Conservation (phyloP, 768 basidiomycete genomes). For the Psilocybe sp. region DNA sequence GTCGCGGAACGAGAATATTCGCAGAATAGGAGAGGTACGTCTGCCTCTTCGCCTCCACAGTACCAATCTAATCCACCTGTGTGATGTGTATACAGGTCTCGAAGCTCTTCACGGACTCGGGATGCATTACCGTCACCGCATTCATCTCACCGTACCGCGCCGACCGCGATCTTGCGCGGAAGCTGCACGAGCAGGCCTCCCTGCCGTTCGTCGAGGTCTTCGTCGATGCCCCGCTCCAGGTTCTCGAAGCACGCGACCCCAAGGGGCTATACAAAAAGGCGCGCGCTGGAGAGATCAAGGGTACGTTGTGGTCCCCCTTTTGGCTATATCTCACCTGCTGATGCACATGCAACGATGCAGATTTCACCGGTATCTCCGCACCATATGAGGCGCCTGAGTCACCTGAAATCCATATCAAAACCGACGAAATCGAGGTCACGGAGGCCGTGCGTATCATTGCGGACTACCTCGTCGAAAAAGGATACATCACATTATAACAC, state of each 20-base stretch:
- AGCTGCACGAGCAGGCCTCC: slow-evolving; percentile 70
- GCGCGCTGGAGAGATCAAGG: slow-evolving; percentile 92
- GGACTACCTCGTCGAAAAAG: slow-evolving; percentile 71
- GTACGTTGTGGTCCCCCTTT: no score
- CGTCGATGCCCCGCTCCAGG: slow-evolving; percentile 84
- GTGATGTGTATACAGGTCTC: slow-evolving; percentile 69
- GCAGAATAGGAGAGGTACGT: slow-evolving; percentile 93
- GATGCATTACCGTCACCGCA: slow-evolving; percentile 84
- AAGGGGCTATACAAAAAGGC: slow-evolving; percentile 99
- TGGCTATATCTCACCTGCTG: no score
- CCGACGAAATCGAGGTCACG: slow-evolving; percentile 73
- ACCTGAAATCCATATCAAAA: slow-evolving; percentile 92
- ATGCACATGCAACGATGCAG: no score
- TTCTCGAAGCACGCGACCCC: slow-evolving; percentile 91
- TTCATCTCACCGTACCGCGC: slow-evolving; percentile 98
- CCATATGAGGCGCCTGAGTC: slow-evolving; percentile 88
- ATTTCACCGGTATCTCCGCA: slow-evolving; percentile 97
- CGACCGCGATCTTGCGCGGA: slow-evolving; percentile 80
- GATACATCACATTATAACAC: slow-evolving; percentile 41
- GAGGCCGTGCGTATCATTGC: slow-evolving; percentile 78
- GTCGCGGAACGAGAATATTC: slow-evolving; percentile 93
- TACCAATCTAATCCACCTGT: background rate
- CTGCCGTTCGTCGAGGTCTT: slow-evolving; percentile 93
- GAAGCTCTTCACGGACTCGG: slow-evolving; percentile 88
- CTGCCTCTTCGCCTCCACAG: no score